Evolutionary conservation across 1,284 basidiomycete species (phyloP).

Genomic region (Polyporus tsugae): DNA sequence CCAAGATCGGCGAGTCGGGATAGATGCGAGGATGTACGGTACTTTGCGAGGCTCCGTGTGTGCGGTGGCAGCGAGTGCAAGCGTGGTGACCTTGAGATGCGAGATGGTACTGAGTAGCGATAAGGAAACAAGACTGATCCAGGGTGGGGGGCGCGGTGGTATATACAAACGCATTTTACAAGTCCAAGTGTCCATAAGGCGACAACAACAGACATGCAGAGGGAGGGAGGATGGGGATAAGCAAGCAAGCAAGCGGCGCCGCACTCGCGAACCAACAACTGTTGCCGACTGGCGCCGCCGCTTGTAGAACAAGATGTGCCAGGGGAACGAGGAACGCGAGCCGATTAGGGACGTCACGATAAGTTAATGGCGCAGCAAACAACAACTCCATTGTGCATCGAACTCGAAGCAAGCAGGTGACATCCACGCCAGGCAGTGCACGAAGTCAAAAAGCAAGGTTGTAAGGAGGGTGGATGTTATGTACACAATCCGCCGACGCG

Average conservation of each 20-base stretch:
- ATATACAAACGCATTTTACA: constrained; percentile 11
- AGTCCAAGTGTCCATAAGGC: constrained; percentile 8
- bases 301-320: neutral
- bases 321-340: constrained; percentile 29
- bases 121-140: neutral
- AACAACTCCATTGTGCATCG: constrained; percentile 29
- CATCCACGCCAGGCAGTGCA: constrained; percentile 19
- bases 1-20: neutral
- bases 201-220: constrained; percentile 4
- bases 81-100: neutral
- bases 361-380: constrained; percentile 30
- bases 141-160: constrained; percentile 2
- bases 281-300: neutral
- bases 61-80: neutral
- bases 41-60: neutral
- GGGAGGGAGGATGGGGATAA: neutral
- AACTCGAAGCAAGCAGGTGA: constrained; percentile 15
- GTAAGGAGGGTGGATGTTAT: constrained; percentile 21
- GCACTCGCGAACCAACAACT: neutral
- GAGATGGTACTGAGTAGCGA: neutral
- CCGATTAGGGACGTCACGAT: constrained; percentile 34
- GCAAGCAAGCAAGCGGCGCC: neutral
- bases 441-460: constrained; percentile 13
- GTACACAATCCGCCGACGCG: constrained; percentile 20
- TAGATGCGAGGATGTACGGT: neutral